These are phyloP conservation scores for Pichia paraexigua DNA, from an alignment of 805 yeast species.

Conservation along the genomic window DNA sequence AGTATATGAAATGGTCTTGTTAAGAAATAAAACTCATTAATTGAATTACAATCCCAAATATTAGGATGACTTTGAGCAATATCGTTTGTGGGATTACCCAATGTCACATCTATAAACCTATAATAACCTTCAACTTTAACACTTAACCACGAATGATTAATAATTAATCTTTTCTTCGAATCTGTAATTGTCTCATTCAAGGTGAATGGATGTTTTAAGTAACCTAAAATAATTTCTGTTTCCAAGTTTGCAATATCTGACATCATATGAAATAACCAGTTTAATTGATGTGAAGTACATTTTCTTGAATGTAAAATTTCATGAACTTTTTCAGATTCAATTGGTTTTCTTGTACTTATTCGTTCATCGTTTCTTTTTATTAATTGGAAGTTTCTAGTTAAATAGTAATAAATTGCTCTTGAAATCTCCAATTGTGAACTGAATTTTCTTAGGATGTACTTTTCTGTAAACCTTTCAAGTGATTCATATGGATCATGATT, in stretches of 20 bases:
- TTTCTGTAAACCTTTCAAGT: slow-evolving; percentile 29
- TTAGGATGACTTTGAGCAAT: slow-evolving; percentile 34
- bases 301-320: slow-evolving; percentile 22
- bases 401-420: slow-evolving; percentile 57
- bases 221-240: slow-evolving; percentile 74
- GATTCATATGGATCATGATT: slow-evolving; percentile 32
- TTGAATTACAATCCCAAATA: slow-evolving; percentile 23
- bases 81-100: slow-evolving; percentile 55
- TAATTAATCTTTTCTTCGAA: slow-evolving; percentile 36
- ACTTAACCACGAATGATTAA: slow-evolving; percentile 87
- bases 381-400: slow-evolving; percentile 50
- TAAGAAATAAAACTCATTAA: slow-evolving; percentile 48
- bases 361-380: slow-evolving; percentile 31
- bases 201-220: slow-evolving; percentile 70
- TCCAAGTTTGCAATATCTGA: slow-evolving; percentile 63
- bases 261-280: slow-evolving; percentile 67
- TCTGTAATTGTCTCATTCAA: slow-evolving; percentile 28
- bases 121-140: slow-evolving; percentile 69
- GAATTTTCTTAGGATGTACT: slow-evolving; percentile 49
- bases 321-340: slow-evolving; percentile 17
- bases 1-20: slow-evolving; percentile 68
- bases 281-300: slow-evolving; percentile 50
- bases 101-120: slow-evolving; percentile 66
- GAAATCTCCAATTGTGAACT: slow-evolving; percentile 47
- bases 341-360: slow-evolving; percentile 26